Conservation (phyloP, 495 filamentous ascomycete species). For the Geopyxis carbonaria region DNA sequence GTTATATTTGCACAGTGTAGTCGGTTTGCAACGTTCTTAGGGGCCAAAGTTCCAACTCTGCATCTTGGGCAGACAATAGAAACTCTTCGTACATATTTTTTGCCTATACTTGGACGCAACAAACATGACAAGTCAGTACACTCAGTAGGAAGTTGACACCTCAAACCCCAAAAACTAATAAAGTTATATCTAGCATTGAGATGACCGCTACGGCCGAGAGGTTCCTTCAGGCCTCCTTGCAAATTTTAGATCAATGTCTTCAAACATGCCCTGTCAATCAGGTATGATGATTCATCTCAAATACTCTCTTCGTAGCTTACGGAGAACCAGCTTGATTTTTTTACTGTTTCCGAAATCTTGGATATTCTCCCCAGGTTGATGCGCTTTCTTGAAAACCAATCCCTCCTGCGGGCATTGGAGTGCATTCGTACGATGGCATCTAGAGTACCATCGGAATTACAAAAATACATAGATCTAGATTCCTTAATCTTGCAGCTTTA, state of each 20-base stretch:
- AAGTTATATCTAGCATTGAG: conserved; percentile 6
- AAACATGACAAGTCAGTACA: conserved; percentile 13
- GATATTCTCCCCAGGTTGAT: conserved; percentile 8
- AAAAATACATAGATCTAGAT: conserved; percentile 3
- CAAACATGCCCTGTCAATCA: neutral
- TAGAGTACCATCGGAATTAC: neutral
- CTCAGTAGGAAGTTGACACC: neutral
- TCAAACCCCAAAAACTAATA: neutral
- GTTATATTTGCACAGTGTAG: neutral
- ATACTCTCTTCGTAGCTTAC: too few species aligned
- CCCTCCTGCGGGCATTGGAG: conserved; percentile 9
- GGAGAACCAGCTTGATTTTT: neutral
- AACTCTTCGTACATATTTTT: neutral
- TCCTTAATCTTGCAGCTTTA: conserved; percentile 15
- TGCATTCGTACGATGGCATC: conserved; percentile 6
- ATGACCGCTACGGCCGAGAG: neutral
- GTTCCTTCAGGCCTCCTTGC: neutral
- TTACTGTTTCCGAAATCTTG: conserved; percentile 2
- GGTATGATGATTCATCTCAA: neutral
- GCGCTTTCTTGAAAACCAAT: conserved; percentile 15
- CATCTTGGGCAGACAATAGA: neutral
- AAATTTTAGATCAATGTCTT: conserved; percentile 1
- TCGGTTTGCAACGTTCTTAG: neutral
- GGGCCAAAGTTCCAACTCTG: neutral
- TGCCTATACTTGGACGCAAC: conserved; percentile 13